Conservation (phyloP, 257 asterid species). For the Datura wrightii region DNA sequence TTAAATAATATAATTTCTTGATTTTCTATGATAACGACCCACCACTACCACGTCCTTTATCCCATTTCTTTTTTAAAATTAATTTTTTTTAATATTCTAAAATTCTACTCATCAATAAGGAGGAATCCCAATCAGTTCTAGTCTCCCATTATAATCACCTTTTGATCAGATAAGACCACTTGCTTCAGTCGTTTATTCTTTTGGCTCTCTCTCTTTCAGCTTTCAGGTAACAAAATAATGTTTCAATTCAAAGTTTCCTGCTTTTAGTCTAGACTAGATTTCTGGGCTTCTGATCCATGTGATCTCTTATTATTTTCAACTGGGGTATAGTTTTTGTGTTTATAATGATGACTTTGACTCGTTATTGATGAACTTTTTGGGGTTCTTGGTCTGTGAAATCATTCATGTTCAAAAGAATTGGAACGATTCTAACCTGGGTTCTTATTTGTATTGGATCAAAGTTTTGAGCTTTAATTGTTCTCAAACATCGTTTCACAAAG, state of each 20-base stretch:
- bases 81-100: neutral
- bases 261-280: conserved; percentile 23
- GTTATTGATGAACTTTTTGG: conserved; percentile 34
- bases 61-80: neutral
- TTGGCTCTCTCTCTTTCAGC: conserved; percentile 37
- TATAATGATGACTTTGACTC: conserved; percentile 43
- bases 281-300: conserved; percentile 34
- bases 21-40: conserved; percentile 41
- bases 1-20: conserved; percentile 8
- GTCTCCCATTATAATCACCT: conserved; percentile 36
- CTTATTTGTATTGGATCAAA: conserved; percentile 32
- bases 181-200: conserved; percentile 33
- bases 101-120: conserved; percentile 36
- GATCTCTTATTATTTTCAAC: conserved; percentile 38
- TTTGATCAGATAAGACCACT: conserved; percentile 42
- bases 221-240: conserved; percentile 39
- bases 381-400: conserved; percentile 33
- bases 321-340: conserved; percentile 29
- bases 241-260: conserved; percentile 18
- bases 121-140: conserved; percentile 43
- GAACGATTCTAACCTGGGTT: conserved; percentile 35
- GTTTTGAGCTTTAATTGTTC: conserved; percentile 44
- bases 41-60: conserved; percentile 48
- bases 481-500: conserved; percentile 31
- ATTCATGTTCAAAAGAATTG: conserved; percentile 34